A percentile compares a stretch with the other conserved stretches of the same genome.
These are phyloP conservation scores for Diospyros kaki DNA, from an alignment of 148 eudicot genomes.

Conservation along the genomic window DNA sequence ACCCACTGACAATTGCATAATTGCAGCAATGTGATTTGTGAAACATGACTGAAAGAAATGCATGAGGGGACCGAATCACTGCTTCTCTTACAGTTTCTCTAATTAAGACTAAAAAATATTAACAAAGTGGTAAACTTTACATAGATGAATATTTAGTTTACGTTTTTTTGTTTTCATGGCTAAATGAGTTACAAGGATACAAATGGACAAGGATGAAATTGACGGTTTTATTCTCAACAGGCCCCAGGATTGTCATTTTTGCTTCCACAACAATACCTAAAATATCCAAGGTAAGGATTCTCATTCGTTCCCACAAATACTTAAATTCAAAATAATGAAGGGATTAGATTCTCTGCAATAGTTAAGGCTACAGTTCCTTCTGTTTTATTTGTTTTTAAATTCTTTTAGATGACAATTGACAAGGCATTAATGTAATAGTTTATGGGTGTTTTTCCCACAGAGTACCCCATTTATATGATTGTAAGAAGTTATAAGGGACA, in stretches of 20 bases:
- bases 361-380: too few species aligned
- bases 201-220: neutral
- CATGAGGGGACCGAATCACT: neutral
- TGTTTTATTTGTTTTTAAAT: neutral
- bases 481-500: too few species aligned
- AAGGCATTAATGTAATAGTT: neutral
- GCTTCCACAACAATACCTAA: slow-evolving; percentile 67
- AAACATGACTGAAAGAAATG: too few species aligned
- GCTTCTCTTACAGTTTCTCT: neutral
- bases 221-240: slow-evolving; percentile 45
- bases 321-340: neutral
- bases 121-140: neutral
- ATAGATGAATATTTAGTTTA: neutral
- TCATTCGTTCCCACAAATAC: slow-evolving; percentile 6
- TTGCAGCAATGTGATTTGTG: too few species aligned
- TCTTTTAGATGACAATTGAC: neutral
- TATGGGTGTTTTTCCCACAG: neutral
- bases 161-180: slow-evolving; percentile 7
- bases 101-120: neutral
- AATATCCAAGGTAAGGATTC: slow-evolving; percentile 76
- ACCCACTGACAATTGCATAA: neutral
- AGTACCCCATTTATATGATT: too few species aligned
- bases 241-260: slow-evolving; percentile 96
- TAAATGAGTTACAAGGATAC: slow-evolving; percentile 4
- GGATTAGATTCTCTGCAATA: neutral